Conservation (phyloP, 805 yeast species). For the Cyberlindnera americana region DNA sequence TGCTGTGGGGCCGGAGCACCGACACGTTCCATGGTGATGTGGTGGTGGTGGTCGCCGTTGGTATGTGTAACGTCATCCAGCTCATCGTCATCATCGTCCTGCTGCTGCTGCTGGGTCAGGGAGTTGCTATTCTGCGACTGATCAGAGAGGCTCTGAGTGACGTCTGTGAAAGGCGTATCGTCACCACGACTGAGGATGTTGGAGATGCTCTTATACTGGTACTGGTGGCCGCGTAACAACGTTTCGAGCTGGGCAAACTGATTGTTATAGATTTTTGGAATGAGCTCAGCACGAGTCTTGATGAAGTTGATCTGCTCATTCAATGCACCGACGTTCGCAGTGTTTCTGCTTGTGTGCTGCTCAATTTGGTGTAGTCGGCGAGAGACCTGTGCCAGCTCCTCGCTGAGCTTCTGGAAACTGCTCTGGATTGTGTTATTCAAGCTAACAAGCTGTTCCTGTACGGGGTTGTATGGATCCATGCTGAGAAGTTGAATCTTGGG, state of each 20-base stretch:
- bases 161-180: conserved; percentile 1
- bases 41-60: conserved; percentile 8
- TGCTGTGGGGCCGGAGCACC: not conserved
- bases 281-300: conserved; percentile 11
- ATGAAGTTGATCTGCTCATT: conserved; percentile 13
- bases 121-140: not conserved
- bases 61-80: conserved; percentile 5
- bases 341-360: conserved; percentile 11
- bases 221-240: conserved; percentile 18
- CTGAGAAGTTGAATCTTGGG: not conserved
- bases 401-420: conserved; percentile 19
- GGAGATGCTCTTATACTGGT: conserved; percentile 18
- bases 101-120: conserved; percentile 8
- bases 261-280: conserved; percentile 22
- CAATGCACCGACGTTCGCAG: conserved; percentile 5
- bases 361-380: conserved; percentile 24
- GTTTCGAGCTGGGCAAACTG: conserved; percentile 22
- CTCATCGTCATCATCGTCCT: not conserved
- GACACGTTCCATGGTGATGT: conserved; percentile 8
- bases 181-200: conserved; percentile 8
- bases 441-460: conserved; percentile 25
- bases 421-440: conserved; percentile 19
- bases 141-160: not conserved
- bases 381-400: conserved; percentile 18
- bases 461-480: conserved; percentile 25